A percentile compares a stretch with the other conserved stretches of the same genome.
These are phyloP conservation scores for Escovopsis sp. DNA, from an alignment of 2,329 filamentous ascomycete genomes.

Conservation along the genomic window DNA sequence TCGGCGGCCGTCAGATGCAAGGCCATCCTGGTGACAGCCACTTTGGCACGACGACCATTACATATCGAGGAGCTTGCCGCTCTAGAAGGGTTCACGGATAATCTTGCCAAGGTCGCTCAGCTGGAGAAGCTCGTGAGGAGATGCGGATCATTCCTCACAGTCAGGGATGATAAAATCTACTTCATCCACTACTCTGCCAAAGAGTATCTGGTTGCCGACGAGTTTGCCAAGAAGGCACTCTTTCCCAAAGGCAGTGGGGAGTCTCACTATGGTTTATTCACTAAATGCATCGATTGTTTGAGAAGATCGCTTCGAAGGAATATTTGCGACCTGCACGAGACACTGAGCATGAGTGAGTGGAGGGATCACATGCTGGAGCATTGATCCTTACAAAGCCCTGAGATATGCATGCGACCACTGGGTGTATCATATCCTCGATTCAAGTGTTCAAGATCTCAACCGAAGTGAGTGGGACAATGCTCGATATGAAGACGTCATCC, in stretches of 20 bases:
- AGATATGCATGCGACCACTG: slow-evolving; percentile 10
- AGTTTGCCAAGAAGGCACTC: slow-evolving; percentile 13
- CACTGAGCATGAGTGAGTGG: neutral
- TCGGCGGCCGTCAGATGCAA: slow-evolving; percentile 12
- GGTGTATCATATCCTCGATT: slow-evolving; percentile 9
- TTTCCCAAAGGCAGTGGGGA: slow-evolving; percentile 14
- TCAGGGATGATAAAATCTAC: slow-evolving; percentile 16
- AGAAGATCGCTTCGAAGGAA: slow-evolving; percentile 17
- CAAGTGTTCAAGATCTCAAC: slow-evolving; percentile 1
- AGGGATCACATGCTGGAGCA: too few species aligned
- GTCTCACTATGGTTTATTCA: slow-evolving; percentile 19
- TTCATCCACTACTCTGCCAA: slow-evolving; percentile 30
- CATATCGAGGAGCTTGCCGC: slow-evolving; percentile 16
- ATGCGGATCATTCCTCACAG: slow-evolving; percentile 26
- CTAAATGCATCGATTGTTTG: slow-evolving; percentile 19
- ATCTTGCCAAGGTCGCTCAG: slow-evolving; percentile 10
- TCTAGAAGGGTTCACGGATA: slow-evolving; percentile 21
- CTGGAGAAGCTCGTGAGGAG: slow-evolving; percentile 15
- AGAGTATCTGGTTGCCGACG: slow-evolving; percentile 22
- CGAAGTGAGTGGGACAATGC: slow-evolving; percentile 31
- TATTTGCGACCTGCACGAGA: slow-evolving; percentile 17
- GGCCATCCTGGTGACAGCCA: slow-evolving; percentile 17
- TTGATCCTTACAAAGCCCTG: slow-evolving; percentile 4
- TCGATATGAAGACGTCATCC: neutral
- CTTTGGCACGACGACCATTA: slow-evolving; percentile 20